Percentiles rank a stretch among this genome's conserved stretches.
phyloP scores from a whole-genome alignment of 1,284 basidiomycete species.

The Amanita bisporigera region DNA sequence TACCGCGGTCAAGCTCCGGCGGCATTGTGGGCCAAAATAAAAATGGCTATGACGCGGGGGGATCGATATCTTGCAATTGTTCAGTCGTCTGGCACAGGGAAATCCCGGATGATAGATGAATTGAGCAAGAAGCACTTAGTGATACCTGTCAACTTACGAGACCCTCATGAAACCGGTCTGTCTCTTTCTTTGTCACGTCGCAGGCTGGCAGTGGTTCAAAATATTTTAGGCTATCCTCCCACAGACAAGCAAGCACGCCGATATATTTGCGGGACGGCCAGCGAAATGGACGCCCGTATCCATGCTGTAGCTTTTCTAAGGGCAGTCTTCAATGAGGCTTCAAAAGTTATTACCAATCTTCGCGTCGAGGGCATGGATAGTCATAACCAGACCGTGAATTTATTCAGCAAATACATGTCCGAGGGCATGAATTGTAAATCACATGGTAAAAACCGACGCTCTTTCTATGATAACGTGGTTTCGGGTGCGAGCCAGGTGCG shows the following conservation, averaged over 20 bases:
- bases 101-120: constrained; percentile 39
- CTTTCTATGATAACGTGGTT: neutral
- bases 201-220: neutral
- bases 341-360: neutral
- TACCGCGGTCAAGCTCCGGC: neutral
- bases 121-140: constrained; percentile 28
- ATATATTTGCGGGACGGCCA: neutral
- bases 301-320: constrained; percentile 4
- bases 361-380: neutral
- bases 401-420: constrained; percentile 4
- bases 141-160: constrained; percentile 31
- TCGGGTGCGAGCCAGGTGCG: neutral
- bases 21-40: neutral
- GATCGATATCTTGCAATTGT: constrained; percentile 18
- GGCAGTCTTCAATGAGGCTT: neutral
- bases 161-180: neutral
- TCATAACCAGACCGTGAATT: constrained; percentile 2
- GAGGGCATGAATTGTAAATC: neutral
- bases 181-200: neutral
- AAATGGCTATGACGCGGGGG: neutral
- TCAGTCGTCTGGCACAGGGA: constrained; percentile 42
- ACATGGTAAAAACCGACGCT: constrained; percentile 3
- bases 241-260: neutral
- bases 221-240: constrained; percentile 17
- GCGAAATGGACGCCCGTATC: neutral